Percentiles rank a stretch among this genome's conserved stretches.
phyloP scores from a whole-genome alignment of 2,329 filamentous ascomycete species.

The Aspergillus sp. region DNA sequence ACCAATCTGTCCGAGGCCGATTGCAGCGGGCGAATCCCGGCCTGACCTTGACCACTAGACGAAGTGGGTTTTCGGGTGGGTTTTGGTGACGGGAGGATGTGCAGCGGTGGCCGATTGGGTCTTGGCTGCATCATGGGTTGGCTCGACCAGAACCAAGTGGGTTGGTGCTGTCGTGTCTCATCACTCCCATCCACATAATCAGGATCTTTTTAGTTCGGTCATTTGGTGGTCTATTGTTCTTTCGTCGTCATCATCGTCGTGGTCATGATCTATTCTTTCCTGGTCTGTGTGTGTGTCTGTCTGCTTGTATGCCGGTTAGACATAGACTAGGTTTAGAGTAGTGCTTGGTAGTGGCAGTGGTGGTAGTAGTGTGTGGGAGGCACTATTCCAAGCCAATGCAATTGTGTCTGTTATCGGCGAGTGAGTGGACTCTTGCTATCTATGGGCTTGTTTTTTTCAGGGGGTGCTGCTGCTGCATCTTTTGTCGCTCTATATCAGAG shows the following conservation, averaged over 20 bases:
- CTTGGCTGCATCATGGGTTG: slow-evolving; percentile 21
- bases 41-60: slow-evolving; percentile 20
- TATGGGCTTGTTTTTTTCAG: neutral
- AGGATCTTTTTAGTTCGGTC: slow-evolving; percentile 18
- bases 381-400: too few species aligned
- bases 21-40: slow-evolving; percentile 17
- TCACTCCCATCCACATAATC: slow-evolving; percentile 16
- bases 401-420: neutral
- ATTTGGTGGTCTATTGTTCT: neutral
- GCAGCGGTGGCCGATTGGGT: slow-evolving; percentile 16
- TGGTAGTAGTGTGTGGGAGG: too few species aligned
- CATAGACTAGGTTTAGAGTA: too few species aligned
- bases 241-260: neutral
- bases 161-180: slow-evolving; percentile 25
- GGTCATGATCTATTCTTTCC: neutral
- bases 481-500: neutral
- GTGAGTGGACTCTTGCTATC: neutral
- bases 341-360: neutral
- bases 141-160: slow-evolving; percentile 10
- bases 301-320: too few species aligned
- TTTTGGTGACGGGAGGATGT: slow-evolving; percentile 22
- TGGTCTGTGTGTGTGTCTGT: too few species aligned
- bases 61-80: slow-evolving; percentile 20
- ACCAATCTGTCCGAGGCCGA: slow-evolving; percentile 14
- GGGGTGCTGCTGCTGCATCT: neutral